Conservation (phyloP, 2,329 filamentous ascomycete species). For the Rutstroemia sp. region DNA sequence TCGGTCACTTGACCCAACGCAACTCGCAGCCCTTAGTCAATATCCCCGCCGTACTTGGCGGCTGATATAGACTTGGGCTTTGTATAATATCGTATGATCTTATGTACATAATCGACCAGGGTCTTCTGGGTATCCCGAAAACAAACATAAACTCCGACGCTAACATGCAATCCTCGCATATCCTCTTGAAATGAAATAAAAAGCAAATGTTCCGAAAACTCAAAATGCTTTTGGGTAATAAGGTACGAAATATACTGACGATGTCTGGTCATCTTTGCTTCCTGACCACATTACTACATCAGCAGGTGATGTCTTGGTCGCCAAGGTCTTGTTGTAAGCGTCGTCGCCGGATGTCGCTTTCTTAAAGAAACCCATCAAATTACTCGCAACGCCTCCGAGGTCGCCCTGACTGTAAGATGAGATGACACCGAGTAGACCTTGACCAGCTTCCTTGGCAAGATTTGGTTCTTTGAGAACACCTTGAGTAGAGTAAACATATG, state of each 20-base stretch:
- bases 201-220: constrained; percentile 42
- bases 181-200: constrained; percentile 36
- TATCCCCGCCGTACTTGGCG: constrained; percentile 22
- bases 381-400: constrained; percentile 70
- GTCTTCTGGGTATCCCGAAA: constrained; percentile 14
- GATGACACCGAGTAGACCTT: constrained; percentile 53
- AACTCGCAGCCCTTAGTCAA: constrained; percentile 28
- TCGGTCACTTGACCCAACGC: constrained; percentile 25
- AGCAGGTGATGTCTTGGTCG: constrained; percentile 87
- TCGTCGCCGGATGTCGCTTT: constrained; percentile 74
- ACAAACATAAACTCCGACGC: constrained; percentile 20
- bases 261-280: constrained; percentile 92
- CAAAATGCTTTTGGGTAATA: constrained; percentile 54
- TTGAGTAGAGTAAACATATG: constrained; percentile 63
- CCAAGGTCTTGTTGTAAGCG: constrained; percentile 69
- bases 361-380: constrained; percentile 80
- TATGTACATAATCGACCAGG: constrained; percentile 14
- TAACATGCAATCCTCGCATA: constrained; percentile 35
- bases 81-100: constrained; percentile 11
- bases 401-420: constrained; percentile 70
- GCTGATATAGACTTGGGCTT: constrained; percentile 23
- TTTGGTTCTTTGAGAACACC: constrained; percentile 63
- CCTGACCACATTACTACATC: constrained; percentile 98
- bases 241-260: constrained; percentile 49
- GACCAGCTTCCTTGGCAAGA: constrained; percentile 59